A percentile compares a stretch with the other conserved stretches of the same genome.
Conservation (phyloP, 2,329 filamentous ascomycete genomes). For the Ceratocystis colombiana region DNA sequence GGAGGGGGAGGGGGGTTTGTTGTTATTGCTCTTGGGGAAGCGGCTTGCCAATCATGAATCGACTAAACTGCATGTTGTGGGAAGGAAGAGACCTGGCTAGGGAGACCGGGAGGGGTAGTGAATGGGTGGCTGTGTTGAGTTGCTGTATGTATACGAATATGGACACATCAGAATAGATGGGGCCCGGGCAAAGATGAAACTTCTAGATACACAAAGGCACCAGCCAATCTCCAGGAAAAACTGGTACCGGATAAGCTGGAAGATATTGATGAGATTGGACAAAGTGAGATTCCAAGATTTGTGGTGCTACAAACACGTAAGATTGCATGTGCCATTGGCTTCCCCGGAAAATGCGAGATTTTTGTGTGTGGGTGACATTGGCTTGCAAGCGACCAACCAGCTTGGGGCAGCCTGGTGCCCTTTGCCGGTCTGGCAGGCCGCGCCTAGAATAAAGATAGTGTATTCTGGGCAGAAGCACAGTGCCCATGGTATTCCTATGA, state of each 20-base stretch:
- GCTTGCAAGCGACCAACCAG: neutral
- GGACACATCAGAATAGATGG: neutral
- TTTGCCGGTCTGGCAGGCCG: neutral
- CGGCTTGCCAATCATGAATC: neutral
- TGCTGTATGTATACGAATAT: neutral
- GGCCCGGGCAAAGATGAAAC: neutral
- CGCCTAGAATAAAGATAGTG: neutral
- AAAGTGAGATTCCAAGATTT: neutral
- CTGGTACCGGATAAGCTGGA: constrained; percentile 3
- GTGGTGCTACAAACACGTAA: neutral
- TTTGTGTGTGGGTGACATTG: neutral
- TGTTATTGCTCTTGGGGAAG: neutral
- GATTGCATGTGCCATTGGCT: constrained; percentile 3
- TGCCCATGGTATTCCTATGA: neutral
- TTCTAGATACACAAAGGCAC: neutral
- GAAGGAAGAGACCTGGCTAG: neutral
- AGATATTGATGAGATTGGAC: neutral
- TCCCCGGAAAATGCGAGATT: constrained; percentile 1
- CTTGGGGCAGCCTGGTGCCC: neutral
- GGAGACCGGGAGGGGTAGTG: neutral
- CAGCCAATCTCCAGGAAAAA: neutral
- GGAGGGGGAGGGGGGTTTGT: neutral
- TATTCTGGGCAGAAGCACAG: neutral
- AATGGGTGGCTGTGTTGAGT: neutral
- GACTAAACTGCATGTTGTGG: neutral